Conservation (phyloP, 805 yeast species). For the Alloascoidea africana region DNA sequence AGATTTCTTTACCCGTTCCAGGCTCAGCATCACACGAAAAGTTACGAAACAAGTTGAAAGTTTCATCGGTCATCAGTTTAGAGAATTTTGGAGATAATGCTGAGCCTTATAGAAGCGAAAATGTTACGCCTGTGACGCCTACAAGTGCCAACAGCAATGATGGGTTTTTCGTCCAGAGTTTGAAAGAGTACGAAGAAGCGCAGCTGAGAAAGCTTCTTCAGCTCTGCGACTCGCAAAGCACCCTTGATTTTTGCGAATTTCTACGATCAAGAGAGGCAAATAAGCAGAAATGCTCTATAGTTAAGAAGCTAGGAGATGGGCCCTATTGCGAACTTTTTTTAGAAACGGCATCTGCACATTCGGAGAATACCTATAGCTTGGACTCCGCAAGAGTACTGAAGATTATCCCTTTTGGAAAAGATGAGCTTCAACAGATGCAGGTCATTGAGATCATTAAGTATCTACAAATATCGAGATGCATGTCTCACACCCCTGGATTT, state of each 20-base stretch:
- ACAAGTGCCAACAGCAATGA: conserved; percentile 9
- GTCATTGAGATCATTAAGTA: conserved; percentile 30
- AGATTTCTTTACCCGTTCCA: conserved; percentile 46
- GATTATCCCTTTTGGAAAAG: conserved; percentile 36
- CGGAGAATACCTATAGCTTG: conserved; percentile 12
- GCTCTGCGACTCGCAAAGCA: conserved; percentile 19
- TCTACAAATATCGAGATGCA: conserved; percentile 24
- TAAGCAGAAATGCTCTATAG: conserved; percentile 9
- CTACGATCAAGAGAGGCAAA: conserved; percentile 9
- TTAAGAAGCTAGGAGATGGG: conserved; percentile 30
- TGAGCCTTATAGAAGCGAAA: too few relatives aligned
- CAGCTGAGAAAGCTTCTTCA: conserved; percentile 20
- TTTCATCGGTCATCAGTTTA: too few relatives aligned
- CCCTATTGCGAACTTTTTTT: conserved; percentile 30
- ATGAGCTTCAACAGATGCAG: conserved; percentile 24
- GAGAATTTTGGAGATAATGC: too few relatives aligned
- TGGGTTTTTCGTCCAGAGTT: conserved; percentile 17
- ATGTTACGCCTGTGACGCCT: too few relatives aligned
- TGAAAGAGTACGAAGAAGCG: conserved; percentile 18
- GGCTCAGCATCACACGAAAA: conserved; percentile 39
- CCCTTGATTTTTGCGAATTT: conserved; percentile 19
- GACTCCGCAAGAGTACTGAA: conserved; percentile 25
- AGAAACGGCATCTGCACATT: too few relatives aligned
- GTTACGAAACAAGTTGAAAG: conserved; percentile 34
- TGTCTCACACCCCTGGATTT: conserved; percentile 28